Evolutionary conservation across 176 grass and related monocot species (phyloP).

Genomic region (Musa troglodytarum): DNA sequence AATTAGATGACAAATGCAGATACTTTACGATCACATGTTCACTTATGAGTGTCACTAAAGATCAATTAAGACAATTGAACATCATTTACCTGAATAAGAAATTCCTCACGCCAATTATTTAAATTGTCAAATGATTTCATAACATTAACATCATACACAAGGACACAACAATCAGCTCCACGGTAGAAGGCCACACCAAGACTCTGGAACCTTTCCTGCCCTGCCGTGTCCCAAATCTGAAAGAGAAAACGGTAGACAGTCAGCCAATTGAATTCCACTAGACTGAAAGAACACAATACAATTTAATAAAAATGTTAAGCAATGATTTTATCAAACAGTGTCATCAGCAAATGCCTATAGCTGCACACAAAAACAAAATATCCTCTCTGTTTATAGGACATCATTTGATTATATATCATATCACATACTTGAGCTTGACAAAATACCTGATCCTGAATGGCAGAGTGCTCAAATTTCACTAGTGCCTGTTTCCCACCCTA

Average conservation of each 20-base stretch:
- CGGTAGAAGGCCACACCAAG: conserved; percentile 95
- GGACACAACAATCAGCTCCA: conserved; percentile 90
- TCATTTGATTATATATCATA: background rate
- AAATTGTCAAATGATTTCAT: conserved; percentile 90
- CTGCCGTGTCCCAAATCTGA: conserved; percentile 94
- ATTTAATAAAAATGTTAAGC: no score
- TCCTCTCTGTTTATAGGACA: background rate
- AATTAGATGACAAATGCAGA: background rate
- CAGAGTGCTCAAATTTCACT: background rate
- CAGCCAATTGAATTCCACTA: background rate
- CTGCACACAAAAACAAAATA: no score
- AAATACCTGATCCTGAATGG: background rate
- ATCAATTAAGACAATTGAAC: background rate
- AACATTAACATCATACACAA: conserved; percentile 88
- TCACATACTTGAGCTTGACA: background rate
- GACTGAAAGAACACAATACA: background rate
- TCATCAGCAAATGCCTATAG: no score
- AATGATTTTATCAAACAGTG: no score
- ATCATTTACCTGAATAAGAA: conserved; percentile 56
- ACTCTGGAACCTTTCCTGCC: conserved; percentile 91
- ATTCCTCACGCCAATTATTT: conserved; percentile 92
- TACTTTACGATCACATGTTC: background rate
- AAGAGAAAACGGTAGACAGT: conserved; percentile 1
- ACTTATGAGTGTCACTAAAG: background rate
- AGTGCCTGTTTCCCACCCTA: background rate